Conservation (phyloP, 2,329 filamentous ascomycete genomes). For the Paraconiothyrium brasiliense region DNA sequence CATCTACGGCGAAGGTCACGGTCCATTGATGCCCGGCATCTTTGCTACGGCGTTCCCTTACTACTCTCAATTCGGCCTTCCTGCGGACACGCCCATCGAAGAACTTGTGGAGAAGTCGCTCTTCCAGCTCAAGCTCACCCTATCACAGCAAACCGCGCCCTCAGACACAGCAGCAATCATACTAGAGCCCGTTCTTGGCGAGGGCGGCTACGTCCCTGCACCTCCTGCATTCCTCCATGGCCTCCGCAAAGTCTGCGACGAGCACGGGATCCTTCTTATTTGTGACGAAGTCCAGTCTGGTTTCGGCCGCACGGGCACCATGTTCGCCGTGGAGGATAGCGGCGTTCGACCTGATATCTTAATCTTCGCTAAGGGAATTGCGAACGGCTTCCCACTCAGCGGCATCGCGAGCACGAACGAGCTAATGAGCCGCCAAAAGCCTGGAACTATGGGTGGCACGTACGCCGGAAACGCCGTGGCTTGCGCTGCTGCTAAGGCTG, state of each 20-base stretch:
- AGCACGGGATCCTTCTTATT: slow-evolving; percentile 55
- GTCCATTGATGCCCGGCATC: slow-evolving; percentile 41
- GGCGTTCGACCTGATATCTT: slow-evolving; percentile 55
- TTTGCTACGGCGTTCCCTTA: slow-evolving; percentile 43
- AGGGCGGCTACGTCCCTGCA: slow-evolving; percentile 42
- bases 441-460: slow-evolving; percentile 42
- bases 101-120: slow-evolving; percentile 37
- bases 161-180: slow-evolving; percentile 42
- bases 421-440: slow-evolving; percentile 41
- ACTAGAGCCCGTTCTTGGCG: slow-evolving; percentile 39
- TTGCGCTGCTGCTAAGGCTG: slow-evolving; percentile 38
- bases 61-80: slow-evolving; percentile 40
- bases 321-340: slow-evolving; percentile 56
- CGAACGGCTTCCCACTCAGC: slow-evolving; percentile 41
- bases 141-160: slow-evolving; percentile 40
- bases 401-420: slow-evolving; percentile 38
- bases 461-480: slow-evolving; percentile 43
- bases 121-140: slow-evolving; percentile 36
- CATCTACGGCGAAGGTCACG: slow-evolving; percentile 42
- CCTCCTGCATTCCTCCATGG: slow-evolving; percentile 43
- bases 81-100: slow-evolving; percentile 34
- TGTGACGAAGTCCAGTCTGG: slow-evolving; percentile 57
- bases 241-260: slow-evolving; percentile 54
- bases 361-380: slow-evolving; percentile 51
- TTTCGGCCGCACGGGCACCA: slow-evolving; percentile 55